Conservation (phyloP, 2,329 filamentous ascomycete genomes). For the Stagonosporopsis rhizophila region DNA sequence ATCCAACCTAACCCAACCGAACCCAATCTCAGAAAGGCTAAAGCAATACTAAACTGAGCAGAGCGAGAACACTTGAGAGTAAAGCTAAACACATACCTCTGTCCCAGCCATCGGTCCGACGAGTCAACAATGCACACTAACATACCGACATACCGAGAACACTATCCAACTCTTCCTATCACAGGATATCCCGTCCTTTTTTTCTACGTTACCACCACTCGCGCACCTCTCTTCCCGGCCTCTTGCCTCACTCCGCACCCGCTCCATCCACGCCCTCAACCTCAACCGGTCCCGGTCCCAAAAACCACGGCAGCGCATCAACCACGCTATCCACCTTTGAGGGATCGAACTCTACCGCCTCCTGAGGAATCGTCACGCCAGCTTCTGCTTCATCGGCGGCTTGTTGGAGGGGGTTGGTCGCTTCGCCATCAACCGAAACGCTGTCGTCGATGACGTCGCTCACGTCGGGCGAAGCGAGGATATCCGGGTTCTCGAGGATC, state of each 20-base stretch:
- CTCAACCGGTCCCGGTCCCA: not conserved
- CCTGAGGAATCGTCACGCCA: not conserved
- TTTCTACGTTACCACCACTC: too few relatives aligned
- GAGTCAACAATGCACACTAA: not conserved
- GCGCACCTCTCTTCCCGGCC: too few relatives aligned
- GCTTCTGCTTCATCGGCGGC: slow-evolving; percentile 7
- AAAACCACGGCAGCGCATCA: slow-evolving; percentile 9
- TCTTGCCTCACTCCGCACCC: not conserved
- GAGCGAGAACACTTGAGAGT: not conserved
- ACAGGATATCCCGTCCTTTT: too few relatives aligned
- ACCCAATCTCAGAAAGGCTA: too few relatives aligned
- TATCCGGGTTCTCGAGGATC: not conserved
- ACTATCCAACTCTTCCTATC: not conserved
- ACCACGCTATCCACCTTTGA: slow-evolving; percentile 2
- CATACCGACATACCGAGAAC: too few relatives aligned
- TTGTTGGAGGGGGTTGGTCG: slow-evolving; percentile 3
- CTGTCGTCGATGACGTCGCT: too few relatives aligned
- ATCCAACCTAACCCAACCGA: not conserved
- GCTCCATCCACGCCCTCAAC: not conserved
- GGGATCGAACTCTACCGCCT: not conserved
- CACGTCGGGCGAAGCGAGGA: not conserved
- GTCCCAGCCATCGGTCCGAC: slow-evolving; percentile 7
- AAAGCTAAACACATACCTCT: slow-evolving; percentile 5
- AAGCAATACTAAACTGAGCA: too few relatives aligned
- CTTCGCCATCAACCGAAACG: not conserved